phyloP scores from a whole-genome alignment of 805 yeast genomes.

The Lipomyces mesembrius region DNA sequence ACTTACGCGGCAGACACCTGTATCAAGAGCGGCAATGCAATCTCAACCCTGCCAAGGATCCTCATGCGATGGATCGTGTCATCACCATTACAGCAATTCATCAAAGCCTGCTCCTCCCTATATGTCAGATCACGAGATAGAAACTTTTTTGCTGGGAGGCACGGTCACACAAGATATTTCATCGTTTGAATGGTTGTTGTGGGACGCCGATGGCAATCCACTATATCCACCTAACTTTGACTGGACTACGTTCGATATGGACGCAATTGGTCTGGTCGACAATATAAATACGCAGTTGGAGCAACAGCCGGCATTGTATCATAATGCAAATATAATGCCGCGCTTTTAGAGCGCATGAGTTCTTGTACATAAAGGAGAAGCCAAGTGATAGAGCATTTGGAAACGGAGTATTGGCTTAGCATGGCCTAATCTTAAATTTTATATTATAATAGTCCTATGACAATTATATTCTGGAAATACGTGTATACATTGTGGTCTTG shows the following conservation, averaged over 20 bases:
- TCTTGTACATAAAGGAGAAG: background rate
- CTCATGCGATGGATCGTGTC: background rate
- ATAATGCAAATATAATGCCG: background rate
- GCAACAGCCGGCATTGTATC: background rate
- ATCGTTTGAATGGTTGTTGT: background rate
- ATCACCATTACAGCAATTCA: background rate
- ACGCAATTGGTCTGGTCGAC: background rate
- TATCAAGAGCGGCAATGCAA: background rate
- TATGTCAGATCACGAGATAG: slow-evolving; percentile 15
- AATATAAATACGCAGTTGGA: background rate
- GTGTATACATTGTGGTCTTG: too few species aligned
- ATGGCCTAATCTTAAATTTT: background rate
- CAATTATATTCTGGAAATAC: too few species aligned
- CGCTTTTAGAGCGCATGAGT: background rate
- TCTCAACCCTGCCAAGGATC: background rate
- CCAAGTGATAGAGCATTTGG: background rate
- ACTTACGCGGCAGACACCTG: background rate
- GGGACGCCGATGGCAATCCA: background rate
- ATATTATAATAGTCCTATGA: background rate
- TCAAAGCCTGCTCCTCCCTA: background rate
- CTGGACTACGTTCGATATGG: background rate
- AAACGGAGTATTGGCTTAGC: background rate
- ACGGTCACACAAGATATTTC: background rate
- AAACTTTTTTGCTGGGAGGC: slow-evolving; percentile 14
- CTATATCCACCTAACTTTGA: background rate